Base-by-base conservation (phyloP, 208 protist species). In the Paratrypanosoma confusum region DNA sequence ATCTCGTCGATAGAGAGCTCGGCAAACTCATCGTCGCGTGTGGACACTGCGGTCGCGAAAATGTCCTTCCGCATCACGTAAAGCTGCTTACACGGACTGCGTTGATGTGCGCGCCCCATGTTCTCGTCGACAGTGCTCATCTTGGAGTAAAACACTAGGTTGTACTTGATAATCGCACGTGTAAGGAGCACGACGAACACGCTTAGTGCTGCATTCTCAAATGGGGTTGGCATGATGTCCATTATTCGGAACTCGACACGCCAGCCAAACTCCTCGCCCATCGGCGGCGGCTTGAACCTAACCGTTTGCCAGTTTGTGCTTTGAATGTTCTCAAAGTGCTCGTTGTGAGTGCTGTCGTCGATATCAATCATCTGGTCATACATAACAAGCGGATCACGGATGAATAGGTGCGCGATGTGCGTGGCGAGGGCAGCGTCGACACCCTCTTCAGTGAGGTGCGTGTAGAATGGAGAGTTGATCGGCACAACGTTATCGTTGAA, bases 241-340 rank as follows among this genome's bases (percentile, higher is more conserved):
- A 97, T 95, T 25, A 91, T 76, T 34, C 90, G 80, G 75, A 99
- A 98, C 68, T 99, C 96, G 2, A 98, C 95, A 37, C 97, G 81
- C 97, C 97, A 99, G 14, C 87, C 90, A 49, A 93, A 76, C 38
- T 80, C 48, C 32, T 64, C 62, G 44, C 57, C 69, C 11, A 81
- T 40, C 35, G 78, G 48, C 16, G 95, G 95, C n/a, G 93, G 92
- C 71, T 98, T 98, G 57, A 98, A 96, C 24, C 95, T 82, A 28
- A 98, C 79, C 8, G 94, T 96, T 57, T 98, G 93, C 96, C 97
- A 99, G 64, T 98, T 99, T 28, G 95, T 98, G 2, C 87, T 96
- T 52, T 98, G 95, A 52, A 98, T 96, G 62, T 98, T 98, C 60
- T 99, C 96, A 79, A 99, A 99, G 57, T 99, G 96, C 49, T 98